Percentiles rank a stretch among this genome's conserved stretches.
Conservation (phyloP, 352 stramenopile species). For the Globisporangium spinosum region DNA sequence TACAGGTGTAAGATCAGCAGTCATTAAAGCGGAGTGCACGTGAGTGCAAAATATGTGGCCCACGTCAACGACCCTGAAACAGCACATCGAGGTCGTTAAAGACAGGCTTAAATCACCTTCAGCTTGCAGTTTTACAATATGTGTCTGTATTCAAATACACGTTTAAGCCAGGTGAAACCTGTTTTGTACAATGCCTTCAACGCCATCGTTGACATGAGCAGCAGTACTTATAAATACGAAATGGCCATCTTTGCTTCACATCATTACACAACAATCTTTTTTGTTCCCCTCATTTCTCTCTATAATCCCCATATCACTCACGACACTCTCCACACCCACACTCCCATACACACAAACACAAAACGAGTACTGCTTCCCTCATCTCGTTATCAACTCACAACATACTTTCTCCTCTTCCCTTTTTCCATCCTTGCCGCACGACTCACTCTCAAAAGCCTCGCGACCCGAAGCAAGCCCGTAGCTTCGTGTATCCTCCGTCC, state of each 20-base stretch:
- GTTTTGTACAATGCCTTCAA: not conserved
- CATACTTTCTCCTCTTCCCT: not conserved
- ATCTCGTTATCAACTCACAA: not conserved
- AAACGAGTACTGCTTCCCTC: not conserved
- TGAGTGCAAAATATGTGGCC: too few species aligned
- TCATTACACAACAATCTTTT: not conserved
- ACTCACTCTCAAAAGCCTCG: not conserved
- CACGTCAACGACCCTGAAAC: too few species aligned
- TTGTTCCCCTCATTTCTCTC: not conserved
- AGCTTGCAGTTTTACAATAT: too few species aligned
- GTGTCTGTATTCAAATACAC: too few species aligned
- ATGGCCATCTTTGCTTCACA: not conserved
- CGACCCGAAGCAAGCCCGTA: not conserved
- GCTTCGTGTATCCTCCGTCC: constrained; percentile 10
- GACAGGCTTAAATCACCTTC: too few species aligned
- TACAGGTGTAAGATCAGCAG: too few species aligned
- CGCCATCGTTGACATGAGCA: not conserved
- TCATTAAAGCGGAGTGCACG: too few species aligned
- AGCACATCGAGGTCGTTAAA: too few species aligned
- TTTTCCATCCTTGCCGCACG: not conserved
- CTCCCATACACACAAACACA: too few species aligned
- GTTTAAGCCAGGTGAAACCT: too few species aligned
- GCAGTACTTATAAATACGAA: not conserved
- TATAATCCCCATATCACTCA: not conserved
- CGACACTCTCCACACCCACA: not conserved